Evolutionary conservation across 2,329 filamentous ascomycete species (phyloP), one percentile per base, ranked within the genome.

Genomic region (Immersiporthe knoxdaviesiana): DNA sequence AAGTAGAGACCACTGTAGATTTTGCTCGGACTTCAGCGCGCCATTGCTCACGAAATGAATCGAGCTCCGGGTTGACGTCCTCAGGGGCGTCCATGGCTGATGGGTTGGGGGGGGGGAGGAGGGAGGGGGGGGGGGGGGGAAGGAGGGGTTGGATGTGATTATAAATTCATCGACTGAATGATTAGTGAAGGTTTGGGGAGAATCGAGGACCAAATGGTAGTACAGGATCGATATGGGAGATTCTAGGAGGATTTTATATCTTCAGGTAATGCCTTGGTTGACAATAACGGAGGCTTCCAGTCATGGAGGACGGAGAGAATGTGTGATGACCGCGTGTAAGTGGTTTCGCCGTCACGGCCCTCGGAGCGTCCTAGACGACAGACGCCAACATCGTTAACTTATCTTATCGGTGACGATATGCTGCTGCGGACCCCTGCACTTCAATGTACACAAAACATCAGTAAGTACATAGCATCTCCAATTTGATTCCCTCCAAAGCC

Each of bases 41-140:
- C 94, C 94, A 97, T 84, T 93, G 87, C 76, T 88, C 87, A 73
- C 95, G 90, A 81, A 97, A 97, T 60, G 87, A 90, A 79, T 97
- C 93, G 70, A 97, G 87, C 79, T 97, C 94, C 64, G 90, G 85
- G 77, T 88, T 85, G 62, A 85, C 79, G 68, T 83, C 80, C 73
- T 82, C 66, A 11, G 74, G 58, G 44, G 47, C 27, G 47, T 72
- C 72, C 76, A 78, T 77, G 39, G 63, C 30, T 41, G 18, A 63
- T 37, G 21, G 27, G 50, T 10, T 10, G 47, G n/a, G 47, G n/a
- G 14, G 24, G n/a, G 21, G n/a, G 21, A 37, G 21, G 27, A 41
- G 8, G n/a, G 47, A 18, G 47, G n/a, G 14, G 24, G n/a, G 21
- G n/a, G 21, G 18, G 4, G 47, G 47, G 47, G 18, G 47, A 16